phyloP scores from a whole-genome alignment of 805 yeast genomes.

The Kodamaea jinghongensis region DNA sequence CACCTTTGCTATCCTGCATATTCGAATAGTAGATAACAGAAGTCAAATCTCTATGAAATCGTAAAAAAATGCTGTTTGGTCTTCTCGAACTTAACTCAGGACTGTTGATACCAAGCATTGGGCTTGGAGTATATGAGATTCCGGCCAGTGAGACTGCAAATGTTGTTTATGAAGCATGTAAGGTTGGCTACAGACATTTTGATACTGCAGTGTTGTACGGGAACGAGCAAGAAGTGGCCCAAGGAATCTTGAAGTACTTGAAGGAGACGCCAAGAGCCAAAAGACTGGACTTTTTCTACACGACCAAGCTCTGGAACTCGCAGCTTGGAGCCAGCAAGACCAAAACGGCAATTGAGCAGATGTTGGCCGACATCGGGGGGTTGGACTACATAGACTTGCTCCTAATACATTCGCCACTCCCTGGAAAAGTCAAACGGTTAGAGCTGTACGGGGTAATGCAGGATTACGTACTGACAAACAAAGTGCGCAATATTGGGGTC shows the following conservation, averaged over 20 bases:
- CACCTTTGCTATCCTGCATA: neutral
- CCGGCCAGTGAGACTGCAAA: conserved; percentile 30
- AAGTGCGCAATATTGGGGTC: conserved; percentile 56
- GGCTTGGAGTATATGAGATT: conserved; percentile 49
- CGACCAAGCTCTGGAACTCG: conserved; percentile 70
- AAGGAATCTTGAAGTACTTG: conserved; percentile 49
- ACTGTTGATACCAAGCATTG: conserved; percentile 42
- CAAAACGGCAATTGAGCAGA: conserved; percentile 53
- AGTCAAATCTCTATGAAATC: too few relatives aligned
- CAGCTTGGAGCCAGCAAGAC: conserved; percentile 36
- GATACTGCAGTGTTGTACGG: conserved; percentile 73
- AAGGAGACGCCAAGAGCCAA: conserved; percentile 24
- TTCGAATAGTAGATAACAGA: neutral
- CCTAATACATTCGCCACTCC: conserved; percentile 59
- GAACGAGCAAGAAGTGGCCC: conserved; percentile 67
- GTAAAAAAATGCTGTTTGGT: conserved; percentile 3
- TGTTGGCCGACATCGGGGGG: conserved; percentile 48
- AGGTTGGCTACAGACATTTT: conserved; percentile 66
- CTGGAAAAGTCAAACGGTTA: conserved; percentile 40
- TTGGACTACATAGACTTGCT: conserved; percentile 71
- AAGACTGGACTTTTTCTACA: conserved; percentile 39
- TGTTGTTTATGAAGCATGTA: conserved; percentile 56
- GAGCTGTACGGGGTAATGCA: conserved; percentile 57
- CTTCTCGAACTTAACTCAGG: conserved; percentile 30
- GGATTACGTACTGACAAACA: conserved; percentile 51